Percentiles rank a stretch among this genome's conserved stretches.
Conservation (phyloP, 805 yeast genomes). For the Suhomyces prunicola region DNA sequence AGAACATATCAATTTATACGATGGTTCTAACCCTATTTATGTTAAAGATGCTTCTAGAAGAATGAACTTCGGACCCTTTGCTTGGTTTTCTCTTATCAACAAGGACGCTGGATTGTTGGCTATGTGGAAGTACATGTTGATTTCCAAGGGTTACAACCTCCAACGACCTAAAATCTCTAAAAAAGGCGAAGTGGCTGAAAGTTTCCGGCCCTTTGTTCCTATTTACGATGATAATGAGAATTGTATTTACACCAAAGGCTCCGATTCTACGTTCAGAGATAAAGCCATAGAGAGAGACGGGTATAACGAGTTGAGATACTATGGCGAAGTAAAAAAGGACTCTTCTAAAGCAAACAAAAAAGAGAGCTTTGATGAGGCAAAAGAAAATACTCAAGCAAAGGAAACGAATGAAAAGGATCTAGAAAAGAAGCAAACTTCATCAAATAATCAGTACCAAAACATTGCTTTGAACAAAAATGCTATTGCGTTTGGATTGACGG, state of each 20-base stretch:
- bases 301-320: constrained; percentile 20
- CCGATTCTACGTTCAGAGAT: constrained; percentile 21
- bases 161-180: neutral
- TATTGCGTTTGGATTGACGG: constrained; percentile 32
- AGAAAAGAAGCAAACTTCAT: neutral
- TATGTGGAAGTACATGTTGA: constrained; percentile 8
- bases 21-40: constrained; percentile 42
- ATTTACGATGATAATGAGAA: neutral
- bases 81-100: constrained; percentile 46
- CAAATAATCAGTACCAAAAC: constrained; percentile 1
- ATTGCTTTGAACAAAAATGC: constrained; percentile 26
- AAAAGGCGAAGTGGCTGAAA: neutral
- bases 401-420: neutral
- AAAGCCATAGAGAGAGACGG: constrained; percentile 25
- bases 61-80: constrained; percentile 50
- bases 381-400: neutral
- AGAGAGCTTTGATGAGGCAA: neutral
- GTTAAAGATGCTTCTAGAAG: constrained; percentile 35
- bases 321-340: constrained; percentile 6
- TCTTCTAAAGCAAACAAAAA: neutral
- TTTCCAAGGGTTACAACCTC: neutral
- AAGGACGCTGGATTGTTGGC: constrained; percentile 36
- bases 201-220: neutral
- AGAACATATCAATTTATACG: constrained; percentile 41
- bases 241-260: neutral